Base-by-base conservation (phyloP, 495 filamentous ascomycete species). In the Lineolata rhizophorae region DNA sequence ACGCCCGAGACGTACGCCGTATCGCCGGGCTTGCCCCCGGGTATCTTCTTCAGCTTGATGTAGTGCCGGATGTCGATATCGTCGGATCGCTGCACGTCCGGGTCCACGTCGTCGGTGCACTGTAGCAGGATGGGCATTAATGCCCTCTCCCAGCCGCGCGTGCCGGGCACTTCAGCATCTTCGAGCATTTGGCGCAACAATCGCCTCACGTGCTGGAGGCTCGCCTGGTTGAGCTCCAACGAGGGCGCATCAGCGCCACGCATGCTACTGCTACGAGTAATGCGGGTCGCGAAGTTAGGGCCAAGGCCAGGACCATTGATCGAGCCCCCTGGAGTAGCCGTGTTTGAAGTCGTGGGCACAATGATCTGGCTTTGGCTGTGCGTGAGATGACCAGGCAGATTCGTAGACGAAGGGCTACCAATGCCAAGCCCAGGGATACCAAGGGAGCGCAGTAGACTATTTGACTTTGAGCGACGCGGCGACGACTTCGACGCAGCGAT, bases 61-160 rank as follows among this genome's bases (percentile, higher is more conserved):
- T 93, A 99, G 44, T 95, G 85, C n/a, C 87, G 69, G 38, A 99
- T 93, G 49, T 99, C 85, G 55, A 95, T 93, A 44, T 85, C 78
- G 45, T 99, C 90, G 2, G 80, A 81, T 29, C 61, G 62, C 31
- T 83, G 72, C 15, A 93, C 73, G 50, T 94, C 72, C 3, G 90
- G 90, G 41, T 92, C 79, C 13, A 99, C 82, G 43, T 93, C 87
- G 41, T 92, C 83, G 0, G 85, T 85, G 37, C 82, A 84, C 39
- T 83, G 76, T 12, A 95, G 58, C 2, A 99, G 57, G 31, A 95
- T 90, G 9, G 90, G 90, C 30, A 94, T 64, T 13, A 99, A 60
- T 0, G 90, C 80, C 33, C 70, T 81, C 41, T 95, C 85, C 90
- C 90, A 99, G 27, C 70, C 69, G 2, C 62, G 53, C 1, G 65